phyloP scores from a whole-genome alignment of 1,284 basidiomycete species.

The Cryptococcus sp. region DNA sequence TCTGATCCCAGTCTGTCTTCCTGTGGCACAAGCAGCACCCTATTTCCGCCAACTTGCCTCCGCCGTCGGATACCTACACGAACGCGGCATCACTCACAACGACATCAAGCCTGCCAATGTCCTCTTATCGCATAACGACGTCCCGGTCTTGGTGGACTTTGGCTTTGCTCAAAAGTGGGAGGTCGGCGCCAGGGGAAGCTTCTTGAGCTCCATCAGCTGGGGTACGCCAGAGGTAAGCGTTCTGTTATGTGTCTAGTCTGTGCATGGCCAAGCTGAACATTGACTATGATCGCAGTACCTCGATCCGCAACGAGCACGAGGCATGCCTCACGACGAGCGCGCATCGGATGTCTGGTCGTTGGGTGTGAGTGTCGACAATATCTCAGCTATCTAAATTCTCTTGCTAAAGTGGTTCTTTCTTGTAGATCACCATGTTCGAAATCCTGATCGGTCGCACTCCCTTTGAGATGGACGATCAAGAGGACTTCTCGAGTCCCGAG shows the following conservation, averaged over 20 bases:
- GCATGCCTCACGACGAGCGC: constrained; percentile 83
- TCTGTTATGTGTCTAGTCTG: too few species aligned
- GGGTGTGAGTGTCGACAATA: constrained; percentile 56
- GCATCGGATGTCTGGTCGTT: constrained; percentile 91
- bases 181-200: constrained; percentile 58
- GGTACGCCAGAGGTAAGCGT: constrained; percentile 73
- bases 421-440: constrained; percentile 80
- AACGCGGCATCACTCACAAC: constrained; percentile 84
- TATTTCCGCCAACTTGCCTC: constrained; percentile 87
- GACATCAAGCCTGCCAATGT: constrained; percentile 97
- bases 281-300: constrained; percentile 63
- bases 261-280: background rate
- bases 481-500: constrained; percentile 77
- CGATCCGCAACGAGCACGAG: constrained; percentile 81
- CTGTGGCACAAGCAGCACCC: constrained; percentile 70
- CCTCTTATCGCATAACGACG: constrained; percentile 68
- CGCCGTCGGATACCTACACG: constrained; percentile 83
- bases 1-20: constrained; percentile 78
- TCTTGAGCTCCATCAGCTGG: constrained; percentile 79
- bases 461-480: constrained; percentile 79
- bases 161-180: constrained; percentile 80
- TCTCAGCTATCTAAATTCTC: too few species aligned
- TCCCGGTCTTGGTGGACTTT: constrained; percentile 86
- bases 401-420: background rate
- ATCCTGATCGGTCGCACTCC: constrained; percentile 86